Conservation (phyloP, 2,329 filamentous ascomycete genomes). For the Colletotrichum sp. region DNA sequence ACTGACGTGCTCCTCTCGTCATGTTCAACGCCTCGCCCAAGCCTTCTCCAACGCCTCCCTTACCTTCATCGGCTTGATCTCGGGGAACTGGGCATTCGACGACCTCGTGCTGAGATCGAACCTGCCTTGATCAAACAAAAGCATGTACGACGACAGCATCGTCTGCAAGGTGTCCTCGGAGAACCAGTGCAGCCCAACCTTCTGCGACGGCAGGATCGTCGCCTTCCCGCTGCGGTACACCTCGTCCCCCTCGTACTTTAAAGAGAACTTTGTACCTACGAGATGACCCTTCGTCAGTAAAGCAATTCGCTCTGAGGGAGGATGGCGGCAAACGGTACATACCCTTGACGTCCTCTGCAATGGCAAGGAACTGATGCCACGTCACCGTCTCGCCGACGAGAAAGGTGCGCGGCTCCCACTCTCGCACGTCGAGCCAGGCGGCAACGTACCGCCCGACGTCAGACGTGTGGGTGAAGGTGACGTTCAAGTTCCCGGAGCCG, state of each 20-base stretch:
- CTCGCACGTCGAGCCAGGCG: too few relatives aligned
- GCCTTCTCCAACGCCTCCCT: neutral
- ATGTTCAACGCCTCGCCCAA: neutral
- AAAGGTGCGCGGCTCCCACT: too few relatives aligned
- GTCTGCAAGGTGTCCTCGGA: neutral
- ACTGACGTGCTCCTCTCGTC: neutral
- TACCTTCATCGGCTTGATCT: neutral
- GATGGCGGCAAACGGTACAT: too few relatives aligned
- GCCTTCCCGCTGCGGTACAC: neutral
- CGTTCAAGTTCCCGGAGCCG: too few relatives aligned
- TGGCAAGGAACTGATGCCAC: too few relatives aligned
- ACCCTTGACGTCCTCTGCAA: too few relatives aligned
- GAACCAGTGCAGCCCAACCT: neutral
- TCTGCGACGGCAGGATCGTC: neutral
- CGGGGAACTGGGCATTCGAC: neutral
- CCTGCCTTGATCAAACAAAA: neutral
- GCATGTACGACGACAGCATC: neutral
- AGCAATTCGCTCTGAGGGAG: too few relatives aligned
- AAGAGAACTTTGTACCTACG: neutral
- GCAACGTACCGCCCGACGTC: too few relatives aligned
- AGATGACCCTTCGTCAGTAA: too few relatives aligned
- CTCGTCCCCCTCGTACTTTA: neutral
- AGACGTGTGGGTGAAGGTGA: too few relatives aligned
- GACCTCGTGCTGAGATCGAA: neutral
- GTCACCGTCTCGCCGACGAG: too few relatives aligned